Percentiles rank a stretch among this genome's conserved stretches.
phyloP scores from a whole-genome alignment of 805 yeast species.

The Saturnispora hagleri region DNA sequence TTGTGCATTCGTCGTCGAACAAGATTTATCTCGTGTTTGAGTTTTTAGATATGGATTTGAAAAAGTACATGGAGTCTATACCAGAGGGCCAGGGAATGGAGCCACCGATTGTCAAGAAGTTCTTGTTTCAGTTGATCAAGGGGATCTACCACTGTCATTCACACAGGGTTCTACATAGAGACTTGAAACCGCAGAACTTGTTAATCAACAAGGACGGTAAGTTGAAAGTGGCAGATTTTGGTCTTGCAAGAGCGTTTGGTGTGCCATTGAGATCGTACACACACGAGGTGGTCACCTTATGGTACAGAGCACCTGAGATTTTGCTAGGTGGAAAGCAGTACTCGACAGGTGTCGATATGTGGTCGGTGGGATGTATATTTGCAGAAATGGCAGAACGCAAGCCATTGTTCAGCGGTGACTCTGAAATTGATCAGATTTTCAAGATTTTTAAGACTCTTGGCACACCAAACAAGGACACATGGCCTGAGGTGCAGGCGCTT shows the following conservation, averaged over 20 bases:
- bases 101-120: constrained; percentile 80
- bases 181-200: constrained; percentile 92
- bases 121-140: constrained; percentile 83
- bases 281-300: constrained; percentile 94
- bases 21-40: constrained; percentile 91
- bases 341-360: constrained; percentile 96
- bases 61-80: constrained; percentile 92
- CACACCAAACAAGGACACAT: constrained; percentile 82
- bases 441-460: constrained; percentile 88
- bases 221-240: constrained; percentile 85
- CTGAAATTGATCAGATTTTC: constrained; percentile 95
- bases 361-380: constrained; percentile 97
- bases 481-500: constrained; percentile 90
- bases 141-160: constrained; percentile 93
- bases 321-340: constrained; percentile 93
- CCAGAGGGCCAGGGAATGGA: constrained; percentile 89
- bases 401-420: constrained; percentile 94
- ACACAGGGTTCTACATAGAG: constrained; percentile 90
- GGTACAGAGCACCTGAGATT: constrained; percentile 97
- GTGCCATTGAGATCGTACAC: constrained; percentile 95
- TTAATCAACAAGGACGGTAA: constrained; percentile 93
- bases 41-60: constrained; percentile 86
- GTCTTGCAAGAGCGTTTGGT: constrained; percentile 94
- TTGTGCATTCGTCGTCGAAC: constrained; percentile 89
- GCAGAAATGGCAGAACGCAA: constrained; percentile 97